These are phyloP conservation scores for Aspergillus sp. DNA, from an alignment of 2,329 filamentous ascomycete species.

Conservation along the genomic window DNA sequence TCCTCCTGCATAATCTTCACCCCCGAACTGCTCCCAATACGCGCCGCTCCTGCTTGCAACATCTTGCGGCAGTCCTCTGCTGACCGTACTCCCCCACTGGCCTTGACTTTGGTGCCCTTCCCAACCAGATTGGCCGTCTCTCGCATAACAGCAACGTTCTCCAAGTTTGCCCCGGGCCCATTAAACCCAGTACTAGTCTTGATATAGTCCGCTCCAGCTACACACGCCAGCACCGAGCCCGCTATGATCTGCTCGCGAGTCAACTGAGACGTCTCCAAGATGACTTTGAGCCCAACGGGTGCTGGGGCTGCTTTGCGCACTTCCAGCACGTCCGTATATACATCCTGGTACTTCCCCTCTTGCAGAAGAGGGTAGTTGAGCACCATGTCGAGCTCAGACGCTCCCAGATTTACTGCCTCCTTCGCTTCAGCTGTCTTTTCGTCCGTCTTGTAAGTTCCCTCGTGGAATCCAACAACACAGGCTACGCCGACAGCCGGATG, in stretches of 20 bases:
- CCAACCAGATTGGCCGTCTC: slow-evolving; percentile 49
- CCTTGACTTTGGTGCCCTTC: slow-evolving; percentile 55
- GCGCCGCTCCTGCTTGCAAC: slow-evolving; percentile 58
- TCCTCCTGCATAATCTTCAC: slow-evolving; percentile 56
- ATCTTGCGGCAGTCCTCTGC: slow-evolving; percentile 54
- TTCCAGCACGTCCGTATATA: slow-evolving; percentile 56
- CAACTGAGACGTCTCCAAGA: slow-evolving; percentile 60
- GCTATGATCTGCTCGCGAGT: slow-evolving; percentile 53
- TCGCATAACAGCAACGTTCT: slow-evolving; percentile 58
- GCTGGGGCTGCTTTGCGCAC: slow-evolving; percentile 51
- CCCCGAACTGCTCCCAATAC: slow-evolving; percentile 59
- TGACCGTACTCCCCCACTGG: slow-evolving; percentile 58
- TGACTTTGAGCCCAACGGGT: slow-evolving; percentile 55
- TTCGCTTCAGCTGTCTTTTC: slow-evolving; percentile 56
- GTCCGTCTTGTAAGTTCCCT: slow-evolving; percentile 56
- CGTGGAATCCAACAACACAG: slow-evolving; percentile 62
- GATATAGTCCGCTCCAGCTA: slow-evolving; percentile 59
- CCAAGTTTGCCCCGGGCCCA: slow-evolving; percentile 54
- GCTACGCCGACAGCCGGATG: slow-evolving; percentile 54
- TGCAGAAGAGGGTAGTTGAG: slow-evolving; percentile 56
- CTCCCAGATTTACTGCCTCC: slow-evolving; percentile 52
- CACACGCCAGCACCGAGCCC: slow-evolving; percentile 53
- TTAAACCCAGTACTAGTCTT: slow-evolving; percentile 64
- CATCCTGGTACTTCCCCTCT: slow-evolving; percentile 47
- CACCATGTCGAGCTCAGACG: slow-evolving; percentile 61